Percentiles rank a stretch among this genome's conserved stretches.
phyloP scores from a whole-genome alignment of 805 yeast genomes.

The Starmerella vaccinii region DNA sequence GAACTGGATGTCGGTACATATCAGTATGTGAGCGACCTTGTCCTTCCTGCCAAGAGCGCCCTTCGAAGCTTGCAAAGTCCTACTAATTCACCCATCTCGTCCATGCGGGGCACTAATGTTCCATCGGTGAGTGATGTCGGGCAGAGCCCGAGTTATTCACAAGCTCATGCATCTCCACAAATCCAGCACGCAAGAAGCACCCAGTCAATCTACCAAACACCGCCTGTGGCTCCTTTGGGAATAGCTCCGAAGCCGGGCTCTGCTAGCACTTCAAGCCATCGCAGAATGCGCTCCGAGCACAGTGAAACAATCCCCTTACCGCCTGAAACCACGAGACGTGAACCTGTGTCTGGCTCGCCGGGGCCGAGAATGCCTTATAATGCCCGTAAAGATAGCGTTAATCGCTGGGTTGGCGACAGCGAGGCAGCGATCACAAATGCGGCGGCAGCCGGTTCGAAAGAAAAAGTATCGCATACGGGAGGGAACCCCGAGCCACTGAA shows the following conservation, averaged over 20 bases:
- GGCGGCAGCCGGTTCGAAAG: too few relatives aligned
- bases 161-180: too few relatives aligned
- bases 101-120: background rate
- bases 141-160: background rate
- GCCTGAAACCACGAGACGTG: background rate
- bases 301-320: background rate
- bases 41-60: background rate
- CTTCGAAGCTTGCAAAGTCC: background rate
- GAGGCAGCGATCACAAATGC: too few relatives aligned
- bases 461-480: too few relatives aligned
- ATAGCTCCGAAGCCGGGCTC: background rate
- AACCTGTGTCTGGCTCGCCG: background rate
- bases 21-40: background rate
- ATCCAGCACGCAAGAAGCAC: background rate
- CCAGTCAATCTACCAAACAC: background rate
- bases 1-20: background rate
- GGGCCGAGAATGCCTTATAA: too few relatives aligned
- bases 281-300: background rate
- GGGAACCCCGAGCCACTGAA: too few relatives aligned
- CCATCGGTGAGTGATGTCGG: background rate
- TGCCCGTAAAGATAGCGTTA: too few relatives aligned
- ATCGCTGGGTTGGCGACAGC: too few relatives aligned
- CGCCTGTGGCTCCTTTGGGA: conserved; percentile 1
- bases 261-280: background rate
- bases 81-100: background rate